Evolutionary conservation across 129 eudicot genomes (phyloP), one percentile per base, ranked within the genome.

Genomic region (Artemisia tridentata): DNA sequence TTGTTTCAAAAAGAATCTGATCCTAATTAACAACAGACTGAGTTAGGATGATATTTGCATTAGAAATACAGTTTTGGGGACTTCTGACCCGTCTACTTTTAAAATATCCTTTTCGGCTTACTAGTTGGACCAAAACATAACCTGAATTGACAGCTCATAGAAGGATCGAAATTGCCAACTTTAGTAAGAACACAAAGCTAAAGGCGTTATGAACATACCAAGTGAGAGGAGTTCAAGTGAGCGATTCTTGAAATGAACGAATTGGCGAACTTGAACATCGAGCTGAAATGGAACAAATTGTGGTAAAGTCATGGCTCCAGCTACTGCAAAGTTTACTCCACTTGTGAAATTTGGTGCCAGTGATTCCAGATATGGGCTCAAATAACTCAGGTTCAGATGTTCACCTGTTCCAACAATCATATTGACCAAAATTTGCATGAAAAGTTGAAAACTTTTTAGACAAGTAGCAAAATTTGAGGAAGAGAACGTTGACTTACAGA

Each of bases 291-390:
- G 83, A 38, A 74, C 80, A 67, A 74, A 80, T 11, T 80, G 76
- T 55, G 83, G 83, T 45, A 52, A 49, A 45, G 83, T 80, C 83
- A 74, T 80, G 27, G 83, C 83, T 41, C 83, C 83, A 34, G 80
- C 63, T 68, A 80, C 80, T 46, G 83, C 83, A 61, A 80, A 80
- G 59, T 80, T 80, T 62, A 80, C 80, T 21, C 83, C 83, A 74
- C 80, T 80, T 7, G 83, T 80, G 76, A 80, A 80, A 67, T 80
- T 80, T 69, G 83, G 83, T n/a, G 83, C 83, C 51, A 80, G 18
- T 19, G 83, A 74, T 11, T 80, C 83, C 76, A 80, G 27, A 69
- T 80, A 80, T 11, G 83, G 80, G 57, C 75, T 68, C 76, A 80
- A 53, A 46, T 74, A 69, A 50, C 83, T 63, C 78, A 80, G 21